Base-by-base conservation (phyloP, 2,329 filamentous ascomycete genomes). In the Phyllosticta capitalensis region DNA sequence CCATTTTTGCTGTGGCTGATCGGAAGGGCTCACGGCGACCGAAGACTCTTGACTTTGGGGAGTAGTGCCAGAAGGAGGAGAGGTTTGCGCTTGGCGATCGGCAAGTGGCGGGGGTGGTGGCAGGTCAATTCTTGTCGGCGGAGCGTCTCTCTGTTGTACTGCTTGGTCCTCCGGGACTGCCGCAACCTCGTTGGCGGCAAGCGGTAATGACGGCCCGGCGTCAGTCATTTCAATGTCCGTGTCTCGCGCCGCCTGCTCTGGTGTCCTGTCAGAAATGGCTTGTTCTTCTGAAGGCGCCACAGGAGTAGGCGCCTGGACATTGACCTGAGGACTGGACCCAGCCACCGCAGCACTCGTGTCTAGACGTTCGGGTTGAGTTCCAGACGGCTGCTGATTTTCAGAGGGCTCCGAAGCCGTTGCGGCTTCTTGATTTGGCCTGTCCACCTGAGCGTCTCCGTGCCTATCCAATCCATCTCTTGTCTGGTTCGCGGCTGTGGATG, bases 221-320 rank as follows among this genome's bases (percentile, higher is more conserved):
- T 89, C 87, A 38, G 79, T 78, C 83, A 90, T 89, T 59, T 85
- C 79, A 58, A 86, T 76, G 64, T 83, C 80, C 56, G 73, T 80
- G 64, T 85, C 83, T 3, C 70, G 67, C 55, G 74, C 68, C 61
- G 75, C 71, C 64, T 80, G 78, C 61, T 77, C 69, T 24, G 76
- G 72, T 14, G 78, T 81, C 71, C 75, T 66, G 71, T 82, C 67
- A 70, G 78, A 67, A 74, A 83, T 73, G 71, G 76, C 58, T 56
- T 71, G 69, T 58, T 74, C 69, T 52, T 75, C 67, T 52, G 68
- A 72, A 9, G 73, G 70, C 52, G 72, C 69, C 28, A 74, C 70
- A 9, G 78, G 78, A 12, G 77, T 79, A 1, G 78, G 76, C 48
- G 73, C 72, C 62, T 78, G 73, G 10, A 79, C 70, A 38, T 69